These are phyloP conservation scores for Pichia rugopelliculosa DNA, from an alignment of 805 yeast genomes.

Conservation along the genomic window DNA sequence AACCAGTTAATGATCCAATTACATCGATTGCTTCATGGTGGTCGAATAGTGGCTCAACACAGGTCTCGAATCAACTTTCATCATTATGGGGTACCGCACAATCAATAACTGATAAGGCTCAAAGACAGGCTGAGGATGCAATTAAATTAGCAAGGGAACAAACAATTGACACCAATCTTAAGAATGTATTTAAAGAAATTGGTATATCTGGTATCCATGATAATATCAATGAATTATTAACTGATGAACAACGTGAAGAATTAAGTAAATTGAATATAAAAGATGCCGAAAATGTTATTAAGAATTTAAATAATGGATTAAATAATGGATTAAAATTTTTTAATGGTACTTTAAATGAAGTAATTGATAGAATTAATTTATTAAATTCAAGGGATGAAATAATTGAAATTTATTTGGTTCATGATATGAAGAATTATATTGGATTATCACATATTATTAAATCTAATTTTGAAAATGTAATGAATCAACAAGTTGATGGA, in stretches of 20 bases:
- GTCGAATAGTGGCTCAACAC: conserved; percentile 59
- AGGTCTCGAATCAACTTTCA: conserved; percentile 53
- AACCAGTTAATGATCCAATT: conserved; percentile 45
- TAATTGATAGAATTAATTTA: conserved; percentile 30
- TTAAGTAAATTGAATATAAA: conserved; percentile 22
- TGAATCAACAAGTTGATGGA: conserved; percentile 68
- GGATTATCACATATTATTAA: conserved; percentile 34
- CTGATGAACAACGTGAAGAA: conserved; percentile 24
- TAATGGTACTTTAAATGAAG: conserved; percentile 27
- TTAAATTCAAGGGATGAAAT: conserved; percentile 40
- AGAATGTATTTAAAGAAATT: conserved; percentile 35
- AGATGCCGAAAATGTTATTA: conserved; percentile 28
- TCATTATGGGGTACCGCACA: conserved; percentile 62
- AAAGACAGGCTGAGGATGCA: conserved; percentile 42
- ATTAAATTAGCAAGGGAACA: conserved; percentile 40
- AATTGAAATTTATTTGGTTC: conserved; percentile 55
- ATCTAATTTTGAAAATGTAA: conserved; percentile 51
- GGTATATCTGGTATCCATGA: conserved; percentile 32
- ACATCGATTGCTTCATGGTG: conserved; percentile 68
- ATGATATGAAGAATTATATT: conserved; percentile 53
- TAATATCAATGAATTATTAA: conserved; percentile 27
- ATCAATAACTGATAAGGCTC: conserved; percentile 34
- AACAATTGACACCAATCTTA: conserved; percentile 25
- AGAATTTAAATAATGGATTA: conserved; percentile 31
- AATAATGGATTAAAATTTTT: conserved; percentile 22